Conservation (phyloP, 306 rosid genomes). For the Prunus dulcis region DNA sequence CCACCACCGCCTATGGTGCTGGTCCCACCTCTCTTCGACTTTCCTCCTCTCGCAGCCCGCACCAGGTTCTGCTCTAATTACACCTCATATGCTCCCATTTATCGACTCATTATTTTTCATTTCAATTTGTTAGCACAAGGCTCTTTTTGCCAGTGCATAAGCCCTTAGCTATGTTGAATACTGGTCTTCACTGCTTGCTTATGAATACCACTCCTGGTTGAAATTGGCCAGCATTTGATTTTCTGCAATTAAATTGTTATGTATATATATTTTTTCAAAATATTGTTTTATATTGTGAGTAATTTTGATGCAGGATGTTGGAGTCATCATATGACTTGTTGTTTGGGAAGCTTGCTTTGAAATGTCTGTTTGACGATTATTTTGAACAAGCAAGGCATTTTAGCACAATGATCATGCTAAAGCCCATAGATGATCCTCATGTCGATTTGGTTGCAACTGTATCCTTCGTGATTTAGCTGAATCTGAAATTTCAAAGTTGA, state of each 20-base stretch:
- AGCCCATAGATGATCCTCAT: conserved; percentile 92
- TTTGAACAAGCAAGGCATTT: conserved; percentile 70
- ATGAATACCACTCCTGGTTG: background rate
- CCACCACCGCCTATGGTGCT: conserved; percentile 87
- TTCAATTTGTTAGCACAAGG: background rate
- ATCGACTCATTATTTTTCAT: background rate
- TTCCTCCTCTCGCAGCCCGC: conserved; percentile 93
- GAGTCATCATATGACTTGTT: conserved; percentile 76
- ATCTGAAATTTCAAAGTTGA: background rate
- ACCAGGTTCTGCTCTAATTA: conserved; percentile 42
- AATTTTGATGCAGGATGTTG: conserved; percentile 65
- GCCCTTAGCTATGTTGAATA: background rate
- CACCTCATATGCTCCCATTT: background rate
- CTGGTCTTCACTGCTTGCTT: background rate
- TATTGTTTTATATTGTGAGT: background rate
- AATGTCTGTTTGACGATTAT: conserved; percentile 77
- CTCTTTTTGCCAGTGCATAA: background rate
- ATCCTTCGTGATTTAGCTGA: conserved; percentile 23
- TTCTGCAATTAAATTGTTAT: background rate
- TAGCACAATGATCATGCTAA: conserved; percentile 76
- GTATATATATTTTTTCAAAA: background rate
- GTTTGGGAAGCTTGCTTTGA: conserved; percentile 84
- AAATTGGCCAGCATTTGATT: background rate
- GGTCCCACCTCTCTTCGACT: conserved; percentile 95
- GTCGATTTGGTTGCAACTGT: conserved; percentile 94